Conservation (phyloP, 2,329 filamentous ascomycete genomes). For the Emmonsiellopsis sp. region DNA sequence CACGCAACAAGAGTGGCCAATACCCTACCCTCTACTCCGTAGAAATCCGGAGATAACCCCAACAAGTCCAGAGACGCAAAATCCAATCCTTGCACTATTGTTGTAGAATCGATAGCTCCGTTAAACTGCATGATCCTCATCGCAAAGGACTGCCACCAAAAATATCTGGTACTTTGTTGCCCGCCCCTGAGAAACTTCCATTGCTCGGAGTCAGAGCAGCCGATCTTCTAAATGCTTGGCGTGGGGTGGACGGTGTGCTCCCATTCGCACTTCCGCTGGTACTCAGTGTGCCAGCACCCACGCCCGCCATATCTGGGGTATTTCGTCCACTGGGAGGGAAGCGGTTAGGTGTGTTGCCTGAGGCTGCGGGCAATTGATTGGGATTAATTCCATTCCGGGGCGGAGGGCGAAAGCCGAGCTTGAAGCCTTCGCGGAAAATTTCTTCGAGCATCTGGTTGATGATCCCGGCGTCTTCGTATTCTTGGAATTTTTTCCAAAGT, state of each 20-base stretch:
- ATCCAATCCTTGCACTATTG: too few species aligned
- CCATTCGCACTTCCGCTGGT: constrained; percentile 19
- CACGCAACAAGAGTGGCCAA: too few species aligned
- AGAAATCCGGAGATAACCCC: too few species aligned
- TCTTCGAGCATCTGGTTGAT: constrained; percentile 76
- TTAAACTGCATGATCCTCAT: constrained; percentile 9
- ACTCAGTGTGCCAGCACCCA: constrained; percentile 10
- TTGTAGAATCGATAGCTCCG: background rate
- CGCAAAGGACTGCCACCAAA: constrained; percentile 32
- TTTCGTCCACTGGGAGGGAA: constrained; percentile 28
- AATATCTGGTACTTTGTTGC: constrained; percentile 25
- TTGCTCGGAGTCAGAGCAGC: constrained; percentile 35
- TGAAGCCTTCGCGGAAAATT: constrained; percentile 62
- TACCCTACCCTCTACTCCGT: too few species aligned
- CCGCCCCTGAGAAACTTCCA: constrained; percentile 28
- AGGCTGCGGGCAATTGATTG: constrained; percentile 6
- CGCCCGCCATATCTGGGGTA: constrained; percentile 24
- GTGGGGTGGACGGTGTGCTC: constrained; percentile 29
- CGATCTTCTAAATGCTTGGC: constrained; percentile 33
- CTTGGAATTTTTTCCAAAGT: constrained; percentile 80
- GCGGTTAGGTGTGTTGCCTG: background rate
- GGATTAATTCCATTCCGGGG: constrained; percentile 20
- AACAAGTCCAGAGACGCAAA: too few species aligned
- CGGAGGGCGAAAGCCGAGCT: constrained; percentile 50
- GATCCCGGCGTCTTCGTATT: constrained; percentile 79